Evolutionary conservation across 768 basidiomycete genomes (phyloP), one percentile per base, ranked within the genome.

Genomic region (Auricularia sp.): DNA sequence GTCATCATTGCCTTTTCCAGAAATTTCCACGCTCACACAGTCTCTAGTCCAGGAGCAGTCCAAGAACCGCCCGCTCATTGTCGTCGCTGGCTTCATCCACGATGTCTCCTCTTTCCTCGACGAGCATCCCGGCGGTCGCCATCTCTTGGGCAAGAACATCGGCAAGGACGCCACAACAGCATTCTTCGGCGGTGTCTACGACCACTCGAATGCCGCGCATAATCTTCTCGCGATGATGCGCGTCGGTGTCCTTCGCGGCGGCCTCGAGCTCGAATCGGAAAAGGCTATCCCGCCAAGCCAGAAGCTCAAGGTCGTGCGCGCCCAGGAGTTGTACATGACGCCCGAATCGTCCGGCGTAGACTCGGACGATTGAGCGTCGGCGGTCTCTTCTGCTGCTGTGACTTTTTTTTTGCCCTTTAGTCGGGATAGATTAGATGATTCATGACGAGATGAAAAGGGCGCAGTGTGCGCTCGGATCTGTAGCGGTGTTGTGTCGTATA

Each of bases 81-180:
- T 92, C 62, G 78, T 95, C 44, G 84, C 87, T 21, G 94, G 94
- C 13, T 94, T 91, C 77, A 88, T 97, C 68, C 92, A 94, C 73
- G 93, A 96, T 68, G 83, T 86, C 21, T 82, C 88, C 3, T 73
- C 80, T 11, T 94, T 94, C 73, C 67, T 86, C 39, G 85, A 88
- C 64, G 80, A 85, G 63, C 90, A 93, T 76, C 94, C 94, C 0
- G 94, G 94, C 29, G 94, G 94, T 16, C 77, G 77, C 47, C 71
- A 77, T 45, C 70, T 89, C 62, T 75, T 97, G 69, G 74, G 77
- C 63, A 76, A 75, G 34, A 84, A 79, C 66, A 80, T 86, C 16
- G 93, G 92, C n/a, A 87, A 85, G 70, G 92, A 95, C 68, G 86
- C 89, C 72, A 93, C 92, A 0, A 81, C 88, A 0, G 82, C 89